Evolutionary conservation across 2,329 filamentous ascomycete species (phyloP).

Genomic region (Xylaria sp.): DNA sequence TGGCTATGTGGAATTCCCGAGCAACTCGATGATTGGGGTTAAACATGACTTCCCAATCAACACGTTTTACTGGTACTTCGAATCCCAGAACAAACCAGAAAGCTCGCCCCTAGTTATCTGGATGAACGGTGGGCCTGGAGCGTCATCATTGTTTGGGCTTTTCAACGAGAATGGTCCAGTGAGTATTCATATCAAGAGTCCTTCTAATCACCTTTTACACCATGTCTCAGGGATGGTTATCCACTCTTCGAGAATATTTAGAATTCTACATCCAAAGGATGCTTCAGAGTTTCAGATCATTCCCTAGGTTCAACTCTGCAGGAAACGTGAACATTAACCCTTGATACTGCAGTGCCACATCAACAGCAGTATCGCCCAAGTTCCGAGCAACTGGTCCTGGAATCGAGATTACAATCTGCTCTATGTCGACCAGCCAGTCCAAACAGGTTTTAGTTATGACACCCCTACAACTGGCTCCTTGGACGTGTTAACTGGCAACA

Average conservation of each 20-base stretch:
- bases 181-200: too few relatives aligned
- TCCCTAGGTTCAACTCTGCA: too few relatives aligned
- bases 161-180: conserved; percentile 50
- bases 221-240: too few relatives aligned
- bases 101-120: conserved; percentile 63
- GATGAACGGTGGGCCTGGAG: conserved; percentile 65
- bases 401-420: conserved; percentile 68
- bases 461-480: conserved; percentile 26
- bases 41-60: conserved; percentile 25
- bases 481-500: conserved; percentile 17
- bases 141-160: conserved; percentile 57
- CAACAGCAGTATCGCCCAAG: conserved; percentile 52
- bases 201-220: too few relatives aligned
- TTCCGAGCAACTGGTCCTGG: conserved; percentile 63
- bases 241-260: too few relatives aligned
- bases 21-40: conserved; percentile 15
- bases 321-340: too few relatives aligned
- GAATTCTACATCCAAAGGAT: too few relatives aligned
- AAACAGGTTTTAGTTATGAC: conserved; percentile 39
- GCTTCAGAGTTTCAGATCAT: too few relatives aligned
- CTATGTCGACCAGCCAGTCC: conserved; percentile 66
- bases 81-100: conserved; percentile 53
- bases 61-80: conserved; percentile 44
- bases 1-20: conserved; percentile 23
- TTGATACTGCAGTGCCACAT: too few relatives aligned